Percentiles rank a stretch among this genome's conserved stretches.
phyloP scores from a whole-genome alignment of 768 basidiomycete genomes.

The Megacollybia marginata region DNA sequence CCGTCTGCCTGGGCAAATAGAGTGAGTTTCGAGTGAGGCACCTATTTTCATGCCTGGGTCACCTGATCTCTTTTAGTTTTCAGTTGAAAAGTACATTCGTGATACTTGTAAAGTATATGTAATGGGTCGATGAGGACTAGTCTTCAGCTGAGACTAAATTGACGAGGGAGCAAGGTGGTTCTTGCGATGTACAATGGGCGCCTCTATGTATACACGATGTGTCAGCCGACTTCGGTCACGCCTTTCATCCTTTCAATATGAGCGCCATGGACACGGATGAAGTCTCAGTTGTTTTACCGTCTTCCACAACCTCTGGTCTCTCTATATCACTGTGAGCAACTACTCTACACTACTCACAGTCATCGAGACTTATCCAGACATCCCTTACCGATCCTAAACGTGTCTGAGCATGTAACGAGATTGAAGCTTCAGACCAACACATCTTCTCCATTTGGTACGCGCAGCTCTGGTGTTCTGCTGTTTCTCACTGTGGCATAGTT shows the following conservation, averaged over 20 bases:
- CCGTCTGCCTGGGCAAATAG: too few relatives aligned
- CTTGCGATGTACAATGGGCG: too few relatives aligned
- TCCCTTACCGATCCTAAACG: constrained; percentile 92
- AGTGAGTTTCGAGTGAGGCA: too few relatives aligned
- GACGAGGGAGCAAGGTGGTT: too few relatives aligned
- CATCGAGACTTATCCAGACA: constrained; percentile 50
- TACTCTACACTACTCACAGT: not conserved
- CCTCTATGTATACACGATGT: too few relatives aligned
- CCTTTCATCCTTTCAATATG: not conserved
- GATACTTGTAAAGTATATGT: too few relatives aligned
- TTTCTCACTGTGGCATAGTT: constrained; percentile 39
- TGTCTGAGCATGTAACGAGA: constrained; percentile 92
- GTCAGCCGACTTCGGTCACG: too few relatives aligned
- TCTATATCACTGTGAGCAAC: constrained; percentile 62
- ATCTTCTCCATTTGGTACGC: constrained; percentile 57
- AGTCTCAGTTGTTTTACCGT: constrained; percentile 63
- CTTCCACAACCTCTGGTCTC: constrained; percentile 65
- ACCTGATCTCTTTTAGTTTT: too few relatives aligned
- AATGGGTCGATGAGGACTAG: too few relatives aligned
- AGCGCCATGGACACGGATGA: constrained; percentile 78
- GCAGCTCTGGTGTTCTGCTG: constrained; percentile 2
- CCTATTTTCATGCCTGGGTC: too few relatives aligned
- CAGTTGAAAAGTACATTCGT: too few relatives aligned
- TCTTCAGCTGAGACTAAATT: too few relatives aligned
- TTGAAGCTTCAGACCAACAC: constrained; percentile 65